Evolutionary conservation across 2,329 filamentous ascomycete species (phyloP), one percentile per base, ranked within the genome.

Genomic region (Colletotrichum brevisporum): DNA sequence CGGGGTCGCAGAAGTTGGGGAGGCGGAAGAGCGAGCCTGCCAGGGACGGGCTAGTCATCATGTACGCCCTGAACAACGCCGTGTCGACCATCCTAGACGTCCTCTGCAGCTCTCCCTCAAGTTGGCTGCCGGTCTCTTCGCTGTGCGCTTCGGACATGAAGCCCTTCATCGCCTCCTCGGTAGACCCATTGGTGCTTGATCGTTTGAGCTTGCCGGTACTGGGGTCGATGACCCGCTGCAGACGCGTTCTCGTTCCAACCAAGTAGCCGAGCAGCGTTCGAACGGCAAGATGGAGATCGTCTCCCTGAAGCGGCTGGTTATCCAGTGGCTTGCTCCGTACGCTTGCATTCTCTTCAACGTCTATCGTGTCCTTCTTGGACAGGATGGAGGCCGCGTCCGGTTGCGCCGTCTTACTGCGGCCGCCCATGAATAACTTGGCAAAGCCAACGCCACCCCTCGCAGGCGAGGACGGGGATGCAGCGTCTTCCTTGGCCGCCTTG

Each of bases 1-100:
- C 92, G 0, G 96, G 95, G 75, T 99, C 95, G 79, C 96, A 98
- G 77, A 98, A 98, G 78, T 99, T 99, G 76, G 95, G 92, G 59
- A 98, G 94, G 26, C 96, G 94, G 83, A 99, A 98, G 0, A 99
- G 87, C 0, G 95, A 94, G 2, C 93, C 93, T 4, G 94, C 94
- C 12, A 99, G 85, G 6, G 92, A 90, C 5, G 96, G 95, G 8
- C 91, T 91, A 4, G 92, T 94, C 76, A 95, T 94, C 95, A 99
- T 98, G 79, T 97, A 97, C 0, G 94, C 92, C 16, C 95, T 90
- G 83, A 99, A 98, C 0, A 99, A 86, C 0, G 95, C 95, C 0
- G 96, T 99, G 77, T 99, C 96, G 6, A 98, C 94, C 2, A 98
- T 83, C 57, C 89, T 91, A 43, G 96, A 97, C 1, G 92, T 94